phyloP scores from a whole-genome alignment of 345 rosid species.

The Aquilaria malaccensis region DNA sequence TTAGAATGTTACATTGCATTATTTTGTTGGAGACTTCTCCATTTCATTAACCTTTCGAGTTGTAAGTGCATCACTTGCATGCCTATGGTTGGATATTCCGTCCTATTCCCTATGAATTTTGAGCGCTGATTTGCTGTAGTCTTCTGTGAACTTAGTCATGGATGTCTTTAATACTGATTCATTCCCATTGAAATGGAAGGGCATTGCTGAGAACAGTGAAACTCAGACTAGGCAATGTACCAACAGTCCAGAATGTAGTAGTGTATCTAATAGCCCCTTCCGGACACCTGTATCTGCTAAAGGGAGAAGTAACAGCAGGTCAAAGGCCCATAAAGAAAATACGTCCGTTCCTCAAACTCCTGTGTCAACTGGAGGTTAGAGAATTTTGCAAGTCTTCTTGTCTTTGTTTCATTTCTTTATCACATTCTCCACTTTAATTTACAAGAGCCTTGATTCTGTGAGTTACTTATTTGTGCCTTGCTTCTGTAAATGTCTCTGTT shows the following conservation, averaged over 20 bases:
- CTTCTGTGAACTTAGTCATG: background rate
- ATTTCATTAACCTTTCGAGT: background rate
- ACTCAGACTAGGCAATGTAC: slow-evolving; percentile 35
- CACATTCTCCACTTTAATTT: too few species aligned
- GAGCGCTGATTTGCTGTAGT: background rate
- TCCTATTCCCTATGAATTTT: background rate
- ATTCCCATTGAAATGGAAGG: slow-evolving; percentile 45
- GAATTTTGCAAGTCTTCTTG: background rate
- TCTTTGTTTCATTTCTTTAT: background rate
- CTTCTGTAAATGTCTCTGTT: too few species aligned
- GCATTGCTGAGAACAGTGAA: slow-evolving; percentile 29
- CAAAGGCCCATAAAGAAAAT: slow-evolving; percentile 51
- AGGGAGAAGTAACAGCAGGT: slow-evolving; percentile 54
- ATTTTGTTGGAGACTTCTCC: background rate
- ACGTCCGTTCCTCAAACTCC: slow-evolving; percentile 67
- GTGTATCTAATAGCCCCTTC: slow-evolving; percentile 44
- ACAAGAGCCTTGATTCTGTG: too few species aligned
- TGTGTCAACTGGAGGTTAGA: slow-evolving; percentile 57
- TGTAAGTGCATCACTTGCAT: background rate
- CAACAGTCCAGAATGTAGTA: slow-evolving; percentile 41
- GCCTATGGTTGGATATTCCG: background rate
- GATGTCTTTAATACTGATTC: slow-evolving; percentile 10
- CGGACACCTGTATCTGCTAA: slow-evolving; percentile 71
- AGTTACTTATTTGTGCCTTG: too few species aligned
- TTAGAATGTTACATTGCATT: background rate